Evolutionary conservation across 2,329 filamentous ascomycete genomes (phyloP).

Genomic region (Microsporum ferrugineum): DNA sequence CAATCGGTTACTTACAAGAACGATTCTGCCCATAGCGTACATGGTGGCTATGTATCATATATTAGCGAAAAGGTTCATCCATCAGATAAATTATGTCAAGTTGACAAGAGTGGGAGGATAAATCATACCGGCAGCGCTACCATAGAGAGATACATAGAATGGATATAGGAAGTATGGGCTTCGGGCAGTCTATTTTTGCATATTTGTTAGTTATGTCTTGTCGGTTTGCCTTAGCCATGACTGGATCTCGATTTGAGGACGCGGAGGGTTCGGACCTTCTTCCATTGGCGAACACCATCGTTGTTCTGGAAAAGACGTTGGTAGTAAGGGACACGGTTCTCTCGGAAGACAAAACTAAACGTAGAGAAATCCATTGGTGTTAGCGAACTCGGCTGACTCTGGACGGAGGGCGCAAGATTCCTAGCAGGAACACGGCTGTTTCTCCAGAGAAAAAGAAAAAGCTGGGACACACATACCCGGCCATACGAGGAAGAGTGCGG

Average conservation of each 20-base stretch:
- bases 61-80: neutral
- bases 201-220: neutral
- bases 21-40: conserved; percentile 36
- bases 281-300: conserved; percentile 56
- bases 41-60: conserved; percentile 20
- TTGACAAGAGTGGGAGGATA: too few species aligned
- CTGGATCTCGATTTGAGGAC: neutral
- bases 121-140: conserved; percentile 38
- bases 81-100: neutral
- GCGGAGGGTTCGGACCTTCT: conserved; percentile 43
- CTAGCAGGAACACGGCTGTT: neutral
- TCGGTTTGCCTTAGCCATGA: too few species aligned
- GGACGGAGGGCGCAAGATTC: neutral
- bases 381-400: neutral
- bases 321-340: conserved; percentile 57
- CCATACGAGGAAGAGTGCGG: conserved; percentile 33
- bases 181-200: conserved; percentile 38
- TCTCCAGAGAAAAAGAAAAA: neutral
- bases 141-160: conserved; percentile 45
- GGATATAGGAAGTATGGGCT: conserved; percentile 49
- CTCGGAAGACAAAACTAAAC: conserved; percentile 46
- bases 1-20: conserved; percentile 27
- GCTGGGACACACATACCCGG: conserved; percentile 28
- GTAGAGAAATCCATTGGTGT: neutral
- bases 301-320: conserved; percentile 56